phyloP scores from a whole-genome alignment of 75 land plant genomes.

The Pinus tabuliformis region DNA sequence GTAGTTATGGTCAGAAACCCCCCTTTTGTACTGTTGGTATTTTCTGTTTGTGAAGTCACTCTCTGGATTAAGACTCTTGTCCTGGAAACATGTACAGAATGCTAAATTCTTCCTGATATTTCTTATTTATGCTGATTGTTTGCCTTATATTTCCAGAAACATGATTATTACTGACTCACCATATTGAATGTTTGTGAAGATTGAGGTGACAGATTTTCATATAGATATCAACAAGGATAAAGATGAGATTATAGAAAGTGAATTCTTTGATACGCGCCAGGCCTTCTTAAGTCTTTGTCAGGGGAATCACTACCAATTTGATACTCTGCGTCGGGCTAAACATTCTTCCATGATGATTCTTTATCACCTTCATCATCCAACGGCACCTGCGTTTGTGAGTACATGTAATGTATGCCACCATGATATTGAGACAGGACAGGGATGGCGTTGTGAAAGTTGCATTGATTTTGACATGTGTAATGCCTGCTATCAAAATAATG shows the following conservation, averaged over 20 bases:
- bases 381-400: conserved; percentile 95
- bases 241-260: conserved; percentile 96
- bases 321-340: conserved; percentile 96
- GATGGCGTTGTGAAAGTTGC: conserved; percentile 94
- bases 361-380: conserved; percentile 97
- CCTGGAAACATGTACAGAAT: neutral
- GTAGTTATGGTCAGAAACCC: neutral
- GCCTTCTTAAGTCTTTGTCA: conserved; percentile 97
- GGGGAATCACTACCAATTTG: conserved; percentile 99
- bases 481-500: conserved; percentile 70
- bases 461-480: conserved; percentile 93
- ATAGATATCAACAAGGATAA: conserved; percentile 84
- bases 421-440: conserved; percentile 93
- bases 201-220: conserved; percentile 38
- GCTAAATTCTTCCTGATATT: neutral
- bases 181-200: neutral
- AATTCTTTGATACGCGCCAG: conserved; percentile 97
- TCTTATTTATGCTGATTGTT: neutral
- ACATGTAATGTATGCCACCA: conserved; percentile 79
- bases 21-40: neutral
- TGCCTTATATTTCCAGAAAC: neutral
- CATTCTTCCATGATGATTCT: conserved; percentile 99
- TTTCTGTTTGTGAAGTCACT: conserved; percentile 1
- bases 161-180: neutral
- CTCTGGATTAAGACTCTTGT: neutral